These are phyloP conservation scores for Penicillium pulvis DNA, from an alignment of 495 filamentous ascomycete genomes.

Conservation along the genomic window DNA sequence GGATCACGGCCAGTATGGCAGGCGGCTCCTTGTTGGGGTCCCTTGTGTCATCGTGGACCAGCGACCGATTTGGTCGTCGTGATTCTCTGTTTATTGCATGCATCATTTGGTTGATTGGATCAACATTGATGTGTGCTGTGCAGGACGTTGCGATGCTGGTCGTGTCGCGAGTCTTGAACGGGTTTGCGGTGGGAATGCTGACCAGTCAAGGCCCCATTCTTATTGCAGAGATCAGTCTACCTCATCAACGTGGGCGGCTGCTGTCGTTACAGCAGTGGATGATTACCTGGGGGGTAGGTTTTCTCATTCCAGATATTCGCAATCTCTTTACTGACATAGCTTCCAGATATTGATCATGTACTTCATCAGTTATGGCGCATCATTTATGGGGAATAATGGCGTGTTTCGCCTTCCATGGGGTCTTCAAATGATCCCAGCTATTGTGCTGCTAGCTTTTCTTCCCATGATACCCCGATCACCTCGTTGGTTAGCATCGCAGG, in stretches of 20 bases:
- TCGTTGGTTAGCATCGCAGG: constrained; percentile 63
- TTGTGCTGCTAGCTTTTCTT: constrained; percentile 53
- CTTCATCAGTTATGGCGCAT: constrained; percentile 25
- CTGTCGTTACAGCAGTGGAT: constrained; percentile 27
- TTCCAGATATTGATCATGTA: constrained; percentile 27
- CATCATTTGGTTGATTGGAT: constrained; percentile 23
- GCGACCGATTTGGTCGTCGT: constrained; percentile 23
- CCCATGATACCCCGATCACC: constrained; percentile 63
- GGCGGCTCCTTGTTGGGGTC: constrained; percentile 23
- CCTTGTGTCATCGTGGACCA: constrained; percentile 22
- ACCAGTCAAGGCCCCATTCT: constrained; percentile 27
- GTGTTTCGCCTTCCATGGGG: constrained; percentile 24
- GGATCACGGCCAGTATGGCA: constrained; percentile 27
- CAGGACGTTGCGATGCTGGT: constrained; percentile 24
- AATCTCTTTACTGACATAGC: neutral
- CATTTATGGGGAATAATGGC: constrained; percentile 17
- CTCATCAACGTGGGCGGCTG: constrained; percentile 23
- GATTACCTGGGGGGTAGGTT: constrained; percentile 27
- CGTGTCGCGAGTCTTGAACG: constrained; percentile 21
- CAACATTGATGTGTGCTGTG: constrained; percentile 25
- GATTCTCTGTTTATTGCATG: constrained; percentile 26
- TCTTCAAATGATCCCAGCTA: constrained; percentile 46
- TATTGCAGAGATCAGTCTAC: constrained; percentile 27
- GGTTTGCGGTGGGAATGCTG: constrained; percentile 23
- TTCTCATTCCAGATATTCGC: neutral